phyloP scores from a whole-genome alignment of 2,329 filamentous ascomycete genomes.

The Ophiostoma ulmi region DNA sequence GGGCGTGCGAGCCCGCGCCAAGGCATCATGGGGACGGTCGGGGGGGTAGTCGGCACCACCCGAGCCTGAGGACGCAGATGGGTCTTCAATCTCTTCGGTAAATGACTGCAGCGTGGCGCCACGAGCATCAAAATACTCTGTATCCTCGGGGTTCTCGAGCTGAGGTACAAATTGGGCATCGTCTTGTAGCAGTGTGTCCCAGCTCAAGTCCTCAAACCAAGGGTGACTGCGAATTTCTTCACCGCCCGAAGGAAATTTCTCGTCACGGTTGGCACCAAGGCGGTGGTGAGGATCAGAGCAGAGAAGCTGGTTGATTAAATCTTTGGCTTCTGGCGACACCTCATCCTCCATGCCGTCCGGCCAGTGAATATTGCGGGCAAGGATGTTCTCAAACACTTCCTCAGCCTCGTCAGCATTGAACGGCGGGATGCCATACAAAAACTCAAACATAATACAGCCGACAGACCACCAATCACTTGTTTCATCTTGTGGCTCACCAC shows the following conservation, averaged over 20 bases:
- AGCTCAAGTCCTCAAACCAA: conserved; percentile 84
- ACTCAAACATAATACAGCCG: conserved; percentile 97
- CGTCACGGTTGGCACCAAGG: conserved; percentile 77
- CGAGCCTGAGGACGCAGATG: conserved; percentile 66
- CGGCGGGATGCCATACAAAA: conserved; percentile 85
- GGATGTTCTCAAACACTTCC: conserved; percentile 93
- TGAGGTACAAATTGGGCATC: conserved; percentile 93
- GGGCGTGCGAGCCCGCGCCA: conserved; percentile 83
- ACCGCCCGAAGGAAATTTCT: conserved; percentile 76
- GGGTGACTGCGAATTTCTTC: conserved; percentile 84
- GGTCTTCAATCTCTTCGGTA: conserved; percentile 89
- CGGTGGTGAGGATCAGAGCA: conserved; percentile 77
- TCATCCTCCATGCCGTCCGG: conserved; percentile 75
- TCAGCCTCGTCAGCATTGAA: conserved; percentile 90
- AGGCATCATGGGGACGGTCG: conserved; percentile 88
- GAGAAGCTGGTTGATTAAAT: conserved; percentile 88
- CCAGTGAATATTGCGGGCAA: conserved; percentile 86
- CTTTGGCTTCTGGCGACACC: conserved; percentile 81
- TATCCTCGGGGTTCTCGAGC: conserved; percentile 90
- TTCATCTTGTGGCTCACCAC: conserved; percentile 90
- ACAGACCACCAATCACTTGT: conserved; percentile 99
- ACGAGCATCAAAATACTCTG: conserved; percentile 91
- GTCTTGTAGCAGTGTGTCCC: conserved; percentile 87
- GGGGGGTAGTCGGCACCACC: conserved; percentile 63
- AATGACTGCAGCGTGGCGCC: conserved; percentile 91